These are phyloP conservation scores for Mollisiaceae sp. DNA, from an alignment of 2,329 filamentous ascomycete genomes.

Conservation along the genomic window DNA sequence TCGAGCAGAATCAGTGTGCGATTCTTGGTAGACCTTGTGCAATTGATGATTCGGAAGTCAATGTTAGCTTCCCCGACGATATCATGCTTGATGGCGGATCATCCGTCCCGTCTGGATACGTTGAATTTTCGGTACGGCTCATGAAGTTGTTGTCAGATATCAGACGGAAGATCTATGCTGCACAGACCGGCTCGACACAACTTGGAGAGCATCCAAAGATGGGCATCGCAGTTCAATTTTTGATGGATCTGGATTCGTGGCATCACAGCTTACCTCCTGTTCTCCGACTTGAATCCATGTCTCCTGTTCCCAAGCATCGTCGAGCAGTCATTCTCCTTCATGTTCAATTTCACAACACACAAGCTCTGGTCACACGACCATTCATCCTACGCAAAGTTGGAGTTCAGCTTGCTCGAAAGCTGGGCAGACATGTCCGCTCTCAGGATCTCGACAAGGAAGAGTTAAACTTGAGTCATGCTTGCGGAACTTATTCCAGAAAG, in stretches of 20 bases:
- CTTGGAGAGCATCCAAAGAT: slow-evolving; percentile 33
- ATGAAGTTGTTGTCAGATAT: slow-evolving; percentile 36
- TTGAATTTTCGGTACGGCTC: slow-evolving; percentile 36
- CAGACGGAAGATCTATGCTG: slow-evolving; percentile 39
- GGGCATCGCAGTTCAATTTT: slow-evolving; percentile 32
- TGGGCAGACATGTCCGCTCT: slow-evolving; percentile 37
- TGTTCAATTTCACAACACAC: slow-evolving; percentile 39
- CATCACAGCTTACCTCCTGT: slow-evolving; percentile 34
- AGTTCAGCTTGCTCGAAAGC: slow-evolving; percentile 36
- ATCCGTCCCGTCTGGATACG: slow-evolving; percentile 35
- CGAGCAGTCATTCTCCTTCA: slow-evolving; percentile 39
- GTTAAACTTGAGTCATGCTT: slow-evolving; percentile 34
- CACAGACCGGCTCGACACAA: slow-evolving; percentile 28
- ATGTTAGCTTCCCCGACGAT: slow-evolving; percentile 39
- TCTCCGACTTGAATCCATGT: slow-evolving; percentile 33
- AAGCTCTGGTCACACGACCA: slow-evolving; percentile 38
- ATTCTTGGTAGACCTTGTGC: slow-evolving; percentile 40
- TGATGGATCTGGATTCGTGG: slow-evolving; percentile 38
- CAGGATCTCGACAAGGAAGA: slow-evolving; percentile 38
- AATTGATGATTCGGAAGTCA: slow-evolving; percentile 40
- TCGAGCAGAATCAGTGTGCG: slow-evolving; percentile 41
- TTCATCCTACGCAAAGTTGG: slow-evolving; percentile 40
- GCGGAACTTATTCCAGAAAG: slow-evolving; percentile 36
- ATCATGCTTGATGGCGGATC: slow-evolving; percentile 36
- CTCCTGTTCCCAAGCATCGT: slow-evolving; percentile 30